A percentile compares a stretch with the other conserved stretches of the same genome.
Evolutionary conservation across 768 basidiomycete species (phyloP).

Genomic region (Russula earlei): DNA sequence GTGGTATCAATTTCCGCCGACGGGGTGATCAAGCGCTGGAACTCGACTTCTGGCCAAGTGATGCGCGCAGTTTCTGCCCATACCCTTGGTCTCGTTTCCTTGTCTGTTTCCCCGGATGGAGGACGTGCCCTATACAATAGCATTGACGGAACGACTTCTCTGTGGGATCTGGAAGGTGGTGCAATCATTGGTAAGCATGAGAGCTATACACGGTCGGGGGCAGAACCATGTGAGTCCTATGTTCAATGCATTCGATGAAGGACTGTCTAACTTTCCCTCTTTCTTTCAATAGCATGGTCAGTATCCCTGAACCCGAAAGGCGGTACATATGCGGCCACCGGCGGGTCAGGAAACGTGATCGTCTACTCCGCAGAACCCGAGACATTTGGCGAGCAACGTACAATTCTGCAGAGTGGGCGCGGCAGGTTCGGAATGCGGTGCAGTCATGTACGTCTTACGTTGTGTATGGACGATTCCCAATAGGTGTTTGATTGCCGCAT

Average conservation of each 20-base stretch:
- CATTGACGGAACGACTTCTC: conserved; percentile 70
- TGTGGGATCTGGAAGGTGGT: conserved; percentile 64
- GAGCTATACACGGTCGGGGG: conserved; percentile 54
- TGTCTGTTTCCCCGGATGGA: conserved; percentile 64
- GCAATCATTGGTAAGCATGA: conserved; percentile 56
- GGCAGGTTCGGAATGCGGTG: conserved; percentile 73
- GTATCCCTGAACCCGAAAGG: conserved; percentile 72
- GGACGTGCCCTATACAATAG: conserved; percentile 65
- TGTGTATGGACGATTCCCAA: background rate
- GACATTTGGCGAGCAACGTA: conserved; percentile 58
- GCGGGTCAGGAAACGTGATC: conserved; percentile 58
- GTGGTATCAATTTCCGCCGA: conserved; percentile 70
- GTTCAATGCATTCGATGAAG: background rate
- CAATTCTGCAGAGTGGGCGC: conserved; percentile 54
- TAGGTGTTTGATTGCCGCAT: conserved; percentile 9
- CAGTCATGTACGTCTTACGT: conserved; percentile 46
- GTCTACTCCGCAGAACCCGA: conserved; percentile 60
- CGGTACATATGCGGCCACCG: conserved; percentile 65
- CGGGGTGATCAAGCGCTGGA: conserved; percentile 67
- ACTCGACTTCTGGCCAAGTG: conserved; percentile 55
- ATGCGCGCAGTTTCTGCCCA: conserved; percentile 56
- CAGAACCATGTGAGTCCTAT: conserved; percentile 56
- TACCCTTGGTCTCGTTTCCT: conserved; percentile 74
- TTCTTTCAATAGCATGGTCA: conserved; percentile 54
- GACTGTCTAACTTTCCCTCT: background rate